phyloP scores from a whole-genome alignment of 1,284 basidiomycete species.

The Schizopora paradoxa region DNA sequence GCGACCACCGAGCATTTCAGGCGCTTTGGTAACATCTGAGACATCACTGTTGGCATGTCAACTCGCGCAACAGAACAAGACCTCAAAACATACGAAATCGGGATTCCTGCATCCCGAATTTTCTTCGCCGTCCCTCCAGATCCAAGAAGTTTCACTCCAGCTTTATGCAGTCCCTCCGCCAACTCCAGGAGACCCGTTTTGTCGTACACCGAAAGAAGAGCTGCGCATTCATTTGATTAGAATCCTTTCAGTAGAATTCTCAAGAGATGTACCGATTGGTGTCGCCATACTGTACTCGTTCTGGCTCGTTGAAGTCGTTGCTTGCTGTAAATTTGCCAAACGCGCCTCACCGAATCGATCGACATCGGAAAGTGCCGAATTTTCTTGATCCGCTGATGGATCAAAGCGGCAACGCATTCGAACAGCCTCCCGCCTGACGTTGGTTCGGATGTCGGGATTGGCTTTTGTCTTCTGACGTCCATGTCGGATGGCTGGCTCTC shows the following conservation, averaged over 20 bases:
- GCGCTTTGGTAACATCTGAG: conserved; percentile 95
- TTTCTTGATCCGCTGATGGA: too few relatives aligned
- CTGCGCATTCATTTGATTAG: conserved; percentile 34
- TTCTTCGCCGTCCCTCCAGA: conserved; percentile 98
- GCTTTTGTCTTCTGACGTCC: too few relatives aligned
- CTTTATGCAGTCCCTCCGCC: conserved; percentile 74
- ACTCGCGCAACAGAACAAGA: conserved; percentile 1
- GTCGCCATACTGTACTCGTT: conserved; percentile 1
- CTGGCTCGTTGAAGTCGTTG: too few relatives aligned
- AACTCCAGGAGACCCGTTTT: conserved; percentile 90
- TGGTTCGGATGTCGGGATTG: too few relatives aligned
- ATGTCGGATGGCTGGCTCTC: too few relatives aligned
- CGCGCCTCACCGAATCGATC: too few relatives aligned
- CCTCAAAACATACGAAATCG: conserved; percentile 69
- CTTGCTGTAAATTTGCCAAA: too few relatives aligned
- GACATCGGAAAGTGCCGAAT: too few relatives aligned
- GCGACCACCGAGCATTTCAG: conserved; percentile 98
- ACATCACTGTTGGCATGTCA: conserved; percentile 69
- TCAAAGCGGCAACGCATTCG: too few relatives aligned
- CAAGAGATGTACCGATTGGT: conserved; percentile 13
- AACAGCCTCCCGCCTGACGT: too few relatives aligned
- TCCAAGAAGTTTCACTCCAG: conserved; percentile 87
- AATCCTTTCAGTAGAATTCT: not conserved
- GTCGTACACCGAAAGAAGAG: conserved; percentile 95
- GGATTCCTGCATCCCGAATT: conserved; percentile 90